phyloP scores from a whole-genome alignment of 2,329 filamentous ascomycete species.

The Fusarium proliferatum region DNA sequence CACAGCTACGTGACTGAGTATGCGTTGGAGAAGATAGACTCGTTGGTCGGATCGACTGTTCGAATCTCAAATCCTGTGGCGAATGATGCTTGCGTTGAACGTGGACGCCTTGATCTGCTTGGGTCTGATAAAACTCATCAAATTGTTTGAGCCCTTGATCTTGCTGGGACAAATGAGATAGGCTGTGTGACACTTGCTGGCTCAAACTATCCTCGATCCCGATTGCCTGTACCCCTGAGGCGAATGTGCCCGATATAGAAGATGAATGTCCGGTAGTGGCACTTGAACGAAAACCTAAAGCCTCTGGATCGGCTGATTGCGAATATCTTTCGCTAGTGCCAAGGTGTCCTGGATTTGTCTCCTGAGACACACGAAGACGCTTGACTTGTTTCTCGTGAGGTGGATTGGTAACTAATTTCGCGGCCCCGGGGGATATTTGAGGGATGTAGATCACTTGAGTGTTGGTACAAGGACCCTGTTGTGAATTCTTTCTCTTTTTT shows the following conservation, averaged over 20 bases:
- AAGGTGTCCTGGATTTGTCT: slow-evolving; percentile 19
- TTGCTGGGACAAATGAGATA: slow-evolving; percentile 17
- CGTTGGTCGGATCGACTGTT: background rate
- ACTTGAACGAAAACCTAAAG: slow-evolving; percentile 22
- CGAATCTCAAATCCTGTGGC: slow-evolving; percentile 11
- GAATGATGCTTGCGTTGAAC: slow-evolving; percentile 29
- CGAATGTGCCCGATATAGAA: slow-evolving; percentile 28
- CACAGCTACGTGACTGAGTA: slow-evolving; percentile 2
- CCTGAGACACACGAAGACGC: slow-evolving; percentile 44
- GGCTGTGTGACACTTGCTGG: slow-evolving; percentile 20
- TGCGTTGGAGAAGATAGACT: slow-evolving; percentile 1
- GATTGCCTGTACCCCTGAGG: slow-evolving; percentile 24
- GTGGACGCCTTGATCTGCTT: slow-evolving; percentile 7
- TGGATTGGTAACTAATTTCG: background rate
- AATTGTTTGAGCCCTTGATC: slow-evolving; percentile 5
- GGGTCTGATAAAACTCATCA: slow-evolving; percentile 16
- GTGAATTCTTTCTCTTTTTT: slow-evolving; percentile 26
- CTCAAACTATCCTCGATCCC: background rate
- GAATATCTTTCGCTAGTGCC: slow-evolving; percentile 7
- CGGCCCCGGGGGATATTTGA: background rate
- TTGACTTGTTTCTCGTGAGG: slow-evolving; percentile 39
- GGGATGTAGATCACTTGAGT: background rate
- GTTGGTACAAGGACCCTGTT: background rate
- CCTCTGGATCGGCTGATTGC: slow-evolving; percentile 13
- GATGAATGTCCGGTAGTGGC: slow-evolving; percentile 15